Evolutionary conservation across 1,284 basidiomycete genomes (phyloP), one percentile per base, ranked within the genome.

Genomic region (Farysia itapuensis): DNA sequence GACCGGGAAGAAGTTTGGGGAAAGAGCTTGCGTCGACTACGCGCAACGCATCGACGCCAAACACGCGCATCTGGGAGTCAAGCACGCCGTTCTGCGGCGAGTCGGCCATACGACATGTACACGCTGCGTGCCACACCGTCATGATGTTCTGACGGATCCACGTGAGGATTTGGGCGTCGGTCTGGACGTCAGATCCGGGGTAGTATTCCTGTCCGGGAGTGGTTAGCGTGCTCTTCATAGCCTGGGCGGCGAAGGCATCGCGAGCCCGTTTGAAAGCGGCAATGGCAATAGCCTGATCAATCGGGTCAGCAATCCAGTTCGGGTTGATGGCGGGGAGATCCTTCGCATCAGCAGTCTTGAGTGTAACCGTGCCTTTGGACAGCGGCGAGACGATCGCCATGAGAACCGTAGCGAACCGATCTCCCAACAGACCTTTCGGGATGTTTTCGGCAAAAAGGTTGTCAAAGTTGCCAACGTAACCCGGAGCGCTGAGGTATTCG

Each of bases 11-110:
- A 40, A 64, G 31, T 14, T 36, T 31, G n/a, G 78, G 79, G 63
- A 82, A 79, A n/a, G 81, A 74, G 22, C 79, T 80, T 1, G 80
- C 81, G 56, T 83, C 82, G 12, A 81, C 78, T 8, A 83, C 74
- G 4, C 82, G 72, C 32, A 83, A 51, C 0, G 78, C 79, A 5
- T 67, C 43, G 5, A 79, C 70, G 1, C 80, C 81, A 43, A 83
- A 80, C 14, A 83, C 82, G 6, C 58, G 68, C 36, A 84, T 70
- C 45, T 79, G 61, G 1, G 79, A 73, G 42, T 81, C 79, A 4
- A 83, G 78, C 0, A 82, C 82, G 24, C 81, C 81, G 21, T 66
- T 70, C 9, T 47, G 44, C 0, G 67, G 67, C 11, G 41, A 48
- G 15, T 50, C 52, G 5, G 77, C 78, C 69, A 81, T 80, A 8